Conservation (phyloP, 371 early-diverging fungal species). For the Chytridiales sp. region DNA sequence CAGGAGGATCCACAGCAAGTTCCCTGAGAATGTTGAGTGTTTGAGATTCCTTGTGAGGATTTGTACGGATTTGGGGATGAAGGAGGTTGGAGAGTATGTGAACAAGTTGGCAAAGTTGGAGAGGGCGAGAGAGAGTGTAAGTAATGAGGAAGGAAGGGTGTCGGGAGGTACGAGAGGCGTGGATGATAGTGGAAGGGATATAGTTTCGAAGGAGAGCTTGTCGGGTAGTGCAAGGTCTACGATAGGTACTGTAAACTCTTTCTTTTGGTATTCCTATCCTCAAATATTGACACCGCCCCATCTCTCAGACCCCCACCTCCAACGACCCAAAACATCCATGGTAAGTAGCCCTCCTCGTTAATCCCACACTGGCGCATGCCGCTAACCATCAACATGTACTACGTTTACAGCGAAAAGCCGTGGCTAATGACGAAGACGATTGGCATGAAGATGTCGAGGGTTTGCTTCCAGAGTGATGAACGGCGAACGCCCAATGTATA, state of each 20-base stretch:
- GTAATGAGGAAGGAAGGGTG: slow-evolving; percentile 4
- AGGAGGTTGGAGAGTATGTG: slow-evolving; percentile 48
- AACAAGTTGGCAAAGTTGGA: slow-evolving; percentile 40
- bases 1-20: slow-evolving; percentile 44
- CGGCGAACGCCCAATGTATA: no score
- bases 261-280: no score
- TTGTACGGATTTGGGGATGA: slow-evolving; percentile 55
- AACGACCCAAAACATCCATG: no score
- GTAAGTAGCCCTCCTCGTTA: no score
- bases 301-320: no score
- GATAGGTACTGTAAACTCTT: neutral
- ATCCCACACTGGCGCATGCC: no score
- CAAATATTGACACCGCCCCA: no score
- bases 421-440: slow-evolving; percentile 27
- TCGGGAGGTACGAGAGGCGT: neutral
- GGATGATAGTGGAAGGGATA: neutral
- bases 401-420: slow-evolving; percentile 7
- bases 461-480: slow-evolving; percentile 33
- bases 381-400: no score
- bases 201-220: neutral
- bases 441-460: slow-evolving; percentile 39
- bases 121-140: slow-evolving; percentile 30
- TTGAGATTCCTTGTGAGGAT: slow-evolving; percentile 56
- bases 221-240: neutral
- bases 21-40: slow-evolving; percentile 57